Percentiles rank a stretch among this genome's conserved stretches.
Conservation (phyloP, 2,329 filamentous ascomycete genomes). For the Fusarium beomiforme region DNA sequence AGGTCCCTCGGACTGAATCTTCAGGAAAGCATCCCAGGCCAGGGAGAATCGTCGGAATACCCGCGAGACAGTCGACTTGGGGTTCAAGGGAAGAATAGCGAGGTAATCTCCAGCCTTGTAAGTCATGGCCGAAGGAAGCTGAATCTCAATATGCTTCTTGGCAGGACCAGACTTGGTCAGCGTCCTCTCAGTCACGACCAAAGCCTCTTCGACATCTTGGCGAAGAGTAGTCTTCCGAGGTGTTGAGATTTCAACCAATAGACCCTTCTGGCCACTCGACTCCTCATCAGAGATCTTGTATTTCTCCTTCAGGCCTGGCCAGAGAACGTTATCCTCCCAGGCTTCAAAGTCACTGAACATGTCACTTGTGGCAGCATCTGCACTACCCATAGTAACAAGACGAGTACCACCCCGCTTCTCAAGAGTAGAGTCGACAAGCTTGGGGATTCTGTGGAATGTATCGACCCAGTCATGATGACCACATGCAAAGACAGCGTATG, state of each 20-base stretch:
- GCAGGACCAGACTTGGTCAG: conserved; percentile 36
- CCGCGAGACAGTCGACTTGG: conserved; percentile 67
- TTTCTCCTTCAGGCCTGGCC: conserved; percentile 60
- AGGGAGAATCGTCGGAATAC: conserved; percentile 73
- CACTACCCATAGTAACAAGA: conserved; percentile 59
- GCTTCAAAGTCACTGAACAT: conserved; percentile 74
- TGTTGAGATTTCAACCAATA: conserved; percentile 36
- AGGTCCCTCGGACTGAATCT: conserved; percentile 63
- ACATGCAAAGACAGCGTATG: conserved; percentile 77
- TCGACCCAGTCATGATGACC: conserved; percentile 66
- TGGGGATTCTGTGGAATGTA: conserved; percentile 76
- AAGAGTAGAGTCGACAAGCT: conserved; percentile 65
- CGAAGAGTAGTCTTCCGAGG: conserved; percentile 39
- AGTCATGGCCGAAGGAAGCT: conserved; percentile 70
- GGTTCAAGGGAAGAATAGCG: conserved; percentile 77
- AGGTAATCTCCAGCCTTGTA: conserved; percentile 83
- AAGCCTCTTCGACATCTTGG: conserved; percentile 39
- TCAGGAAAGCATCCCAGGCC: conserved; percentile 74
- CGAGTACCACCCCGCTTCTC: conserved; percentile 48
- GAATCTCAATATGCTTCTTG: conserved; percentile 74
- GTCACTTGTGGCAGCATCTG: conserved; percentile 70
- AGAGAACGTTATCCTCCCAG: conserved; percentile 70
- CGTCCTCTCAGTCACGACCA: conserved; percentile 35
- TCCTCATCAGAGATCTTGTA: conserved; percentile 39
- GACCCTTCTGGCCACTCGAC: conserved; percentile 16